Conservation (phyloP, 257 asterid genomes). For the Plectranthus barbatus region DNA sequence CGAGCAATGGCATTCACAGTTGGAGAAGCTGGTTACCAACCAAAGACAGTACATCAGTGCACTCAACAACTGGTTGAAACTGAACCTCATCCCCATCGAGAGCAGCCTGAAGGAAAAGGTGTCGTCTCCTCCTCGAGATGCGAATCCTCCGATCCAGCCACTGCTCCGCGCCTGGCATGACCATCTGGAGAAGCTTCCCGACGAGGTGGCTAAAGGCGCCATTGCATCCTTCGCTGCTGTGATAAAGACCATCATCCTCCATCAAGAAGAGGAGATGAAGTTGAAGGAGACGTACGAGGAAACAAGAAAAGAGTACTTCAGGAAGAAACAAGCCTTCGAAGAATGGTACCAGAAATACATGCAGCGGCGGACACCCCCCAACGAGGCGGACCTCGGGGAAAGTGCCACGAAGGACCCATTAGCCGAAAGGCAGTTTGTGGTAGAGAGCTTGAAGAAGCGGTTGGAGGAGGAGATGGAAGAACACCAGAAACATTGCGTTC, state of each 20-base stretch:
- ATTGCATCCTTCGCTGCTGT: conserved; percentile 76
- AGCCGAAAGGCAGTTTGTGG: conserved; percentile 54
- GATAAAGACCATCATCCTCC: conserved; percentile 60
- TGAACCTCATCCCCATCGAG: conserved; percentile 76
- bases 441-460: conserved; percentile 64
- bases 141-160: conserved; percentile 65
- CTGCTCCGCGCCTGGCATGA: conserved; percentile 83
- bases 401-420: conserved; percentile 48
- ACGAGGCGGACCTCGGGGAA: conserved; percentile 37
- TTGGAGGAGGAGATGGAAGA: conserved; percentile 75
- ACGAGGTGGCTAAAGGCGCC: conserved; percentile 74
- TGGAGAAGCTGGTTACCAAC: conserved; percentile 61
- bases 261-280: conserved; percentile 89
- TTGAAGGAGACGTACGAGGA: conserved; percentile 80
- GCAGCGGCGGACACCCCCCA: conserved; percentile 36
- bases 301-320: conserved; percentile 61
- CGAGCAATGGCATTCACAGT: conserved; percentile 69
- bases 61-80: conserved; percentile 78
- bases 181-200: conserved; percentile 84
- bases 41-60: conserved; percentile 56
- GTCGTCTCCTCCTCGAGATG: conserved; percentile 54
- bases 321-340: conserved; percentile 68
- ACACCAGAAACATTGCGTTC: conserved; percentile 69
- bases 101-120: conserved; percentile 66
- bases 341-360: conserved; percentile 78